These are phyloP conservation scores for Nicotiana tabacum DNA, from an alignment of 257 asterid species.

Conservation along the genomic window DNA sequence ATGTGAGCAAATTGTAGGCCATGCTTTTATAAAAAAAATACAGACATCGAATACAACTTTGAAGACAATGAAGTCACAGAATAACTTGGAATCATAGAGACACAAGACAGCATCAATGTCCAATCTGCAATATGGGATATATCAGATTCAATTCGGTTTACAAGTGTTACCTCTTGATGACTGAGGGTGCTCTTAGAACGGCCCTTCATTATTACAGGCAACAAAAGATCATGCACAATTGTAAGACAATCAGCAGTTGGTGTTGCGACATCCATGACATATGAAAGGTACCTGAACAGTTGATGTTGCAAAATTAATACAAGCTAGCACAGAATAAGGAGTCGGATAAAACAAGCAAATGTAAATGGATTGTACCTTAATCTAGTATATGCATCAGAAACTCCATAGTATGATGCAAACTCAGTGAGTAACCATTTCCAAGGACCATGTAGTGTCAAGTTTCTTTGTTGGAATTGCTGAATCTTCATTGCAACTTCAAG, in stretches of 20 bases:
- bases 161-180: slow-evolving; percentile 46
- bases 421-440: slow-evolving; percentile 54
- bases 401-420: slow-evolving; percentile 48
- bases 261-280: slow-evolving; percentile 57
- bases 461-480: slow-evolving; percentile 41
- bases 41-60: background rate
- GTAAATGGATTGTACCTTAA: slow-evolving; percentile 26
- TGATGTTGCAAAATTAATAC: slow-evolving; percentile 1
- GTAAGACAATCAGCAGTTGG: slow-evolving; percentile 49
- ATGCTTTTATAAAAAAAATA: background rate
- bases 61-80: background rate
- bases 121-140: background rate
- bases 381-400: slow-evolving; percentile 51
- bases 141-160: background rate
- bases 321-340: background rate
- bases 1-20: background rate
- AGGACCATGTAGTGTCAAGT: slow-evolving; percentile 40
- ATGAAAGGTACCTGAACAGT: slow-evolving; percentile 42
- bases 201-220: slow-evolving; percentile 45
- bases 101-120: background rate
- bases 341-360: background rate
- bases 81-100: background rate
- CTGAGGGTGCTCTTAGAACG: slow-evolving; percentile 35
- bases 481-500: slow-evolving; percentile 50
- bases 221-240: slow-evolving; percentile 32